Evolutionary conservation across 805 yeast genomes (phyloP), one percentile per base, ranked within the genome.

Genomic region (Lipomyces japonicus): DNA sequence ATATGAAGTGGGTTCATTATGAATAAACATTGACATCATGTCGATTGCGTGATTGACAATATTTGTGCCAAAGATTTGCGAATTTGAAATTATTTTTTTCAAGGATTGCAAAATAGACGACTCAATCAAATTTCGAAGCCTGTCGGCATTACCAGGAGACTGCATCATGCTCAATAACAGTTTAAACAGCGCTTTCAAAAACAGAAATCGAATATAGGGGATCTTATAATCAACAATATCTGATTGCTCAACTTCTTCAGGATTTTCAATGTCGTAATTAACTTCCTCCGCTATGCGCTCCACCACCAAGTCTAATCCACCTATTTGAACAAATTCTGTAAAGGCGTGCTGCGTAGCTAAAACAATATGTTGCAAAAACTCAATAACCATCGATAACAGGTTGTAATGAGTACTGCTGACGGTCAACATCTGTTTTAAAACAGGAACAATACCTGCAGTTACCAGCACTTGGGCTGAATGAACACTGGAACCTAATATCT

Each of bases 1-100:
- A 61, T 76, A 90, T 2, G 95, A 86, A 0, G 96, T 88, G 6
- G 97, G 96, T 61, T 91, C 97, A 58, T 84, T 85, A 63, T 90
- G 91, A 25, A 90, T 80, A 51, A 88, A 86, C 10, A 76, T 76
- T 36, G 83, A 76, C 19, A 88, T 74, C 10, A 82, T 76, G 53
- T 80, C 82, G 32, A 90, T 65, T 0, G 86, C 75, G 21, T 78
- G 71, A 0, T 86, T 72, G 12, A 86, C 65, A 12, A 86, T 66
- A 14, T 79, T 74, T 35, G 80, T 78, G 0, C 96, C 96, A 70
- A 88, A 86, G 0, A 77, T 66, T 0, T 66, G 56, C 1, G 84
- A 79, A 59, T 86, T 71, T 12, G 64, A 61, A 16, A 90, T 60
- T 1, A 90, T 76, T 48, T 70, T 73, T 54, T 79, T 82, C 56